A percentile compares a stretch with the other conserved stretches of the same genome.
These are phyloP conservation scores for Phytophthora pini DNA, from an alignment of 352 stramenopile genomes.

Conservation along the genomic window DNA sequence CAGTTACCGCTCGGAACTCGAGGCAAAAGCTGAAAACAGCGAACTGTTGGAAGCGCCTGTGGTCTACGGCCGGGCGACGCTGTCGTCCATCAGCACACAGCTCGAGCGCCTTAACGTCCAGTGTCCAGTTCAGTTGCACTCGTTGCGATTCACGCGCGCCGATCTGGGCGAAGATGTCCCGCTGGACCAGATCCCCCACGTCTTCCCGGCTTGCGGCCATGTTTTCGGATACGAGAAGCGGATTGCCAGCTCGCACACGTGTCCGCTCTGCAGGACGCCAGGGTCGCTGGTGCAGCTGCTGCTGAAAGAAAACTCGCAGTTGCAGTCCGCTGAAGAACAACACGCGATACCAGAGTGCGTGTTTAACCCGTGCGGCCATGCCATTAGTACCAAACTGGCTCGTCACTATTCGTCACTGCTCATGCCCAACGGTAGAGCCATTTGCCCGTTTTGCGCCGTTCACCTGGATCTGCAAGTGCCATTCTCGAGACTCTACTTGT, in stretches of 20 bases:
- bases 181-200: slow-evolving; percentile 65
- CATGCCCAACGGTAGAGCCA: slow-evolving; percentile 79
- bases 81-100: slow-evolving; percentile 65
- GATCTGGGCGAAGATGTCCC: slow-evolving; percentile 53
- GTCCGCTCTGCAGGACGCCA: slow-evolving; percentile 69
- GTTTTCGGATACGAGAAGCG: slow-evolving; percentile 80
- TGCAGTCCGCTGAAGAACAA: slow-evolving; percentile 66
- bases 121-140: slow-evolving; percentile 79
- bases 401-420: slow-evolving; percentile 61
- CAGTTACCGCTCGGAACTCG: slow-evolving; percentile 30
- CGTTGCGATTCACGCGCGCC: slow-evolving; percentile 58
- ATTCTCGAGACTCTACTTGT: slow-evolving; percentile 80
- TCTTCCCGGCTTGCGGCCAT: slow-evolving; percentile 82
- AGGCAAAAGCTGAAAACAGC: slow-evolving; percentile 35
- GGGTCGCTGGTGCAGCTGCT: slow-evolving; percentile 72
- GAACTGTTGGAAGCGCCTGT: slow-evolving; percentile 36
- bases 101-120: slow-evolving; percentile 77
- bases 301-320: slow-evolving; percentile 79
- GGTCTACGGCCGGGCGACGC: slow-evolving; percentile 36
- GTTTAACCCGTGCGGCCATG: slow-evolving; percentile 85
- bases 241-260: slow-evolving; percentile 66
- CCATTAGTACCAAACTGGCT: slow-evolving; percentile 74
- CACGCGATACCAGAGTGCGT: slow-evolving; percentile 76
- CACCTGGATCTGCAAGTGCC: slow-evolving; percentile 67
- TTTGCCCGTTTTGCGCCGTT: slow-evolving; percentile 83